Base-by-base conservation (phyloP, 106 monocot genomes). In the Triglochin maritima region DNA sequence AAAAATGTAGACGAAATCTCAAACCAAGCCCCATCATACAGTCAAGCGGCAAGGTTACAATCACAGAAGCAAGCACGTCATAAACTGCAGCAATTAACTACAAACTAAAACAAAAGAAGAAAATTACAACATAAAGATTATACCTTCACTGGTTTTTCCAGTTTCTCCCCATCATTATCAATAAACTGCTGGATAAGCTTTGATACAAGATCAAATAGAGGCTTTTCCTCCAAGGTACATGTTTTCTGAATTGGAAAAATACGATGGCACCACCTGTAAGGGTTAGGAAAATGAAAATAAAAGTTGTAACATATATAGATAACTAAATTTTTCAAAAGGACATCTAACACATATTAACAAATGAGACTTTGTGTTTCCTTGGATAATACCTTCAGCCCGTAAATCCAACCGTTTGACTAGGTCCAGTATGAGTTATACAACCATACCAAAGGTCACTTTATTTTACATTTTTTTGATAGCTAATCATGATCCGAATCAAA, bases 191-290 rank as follows among this genome's bases (percentile, higher is more conserved):
- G 50, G 14, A 84, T 67, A 71, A 99, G 83, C 50, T 92, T 92
- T 17, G 81, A 82, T 60, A 96, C 88, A 64, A 77, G 76, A 14
- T 58, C 47, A 8, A 78, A 49, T 43, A 96, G 78, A 17, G 85
- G 55, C 46, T 81, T 72, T 72, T 95, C 87, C 17, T 63, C 78
- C 70, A 95, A 74, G 58, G 73, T 56, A 72, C 98, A 99, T 50
- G 86, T 98, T 79, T 86, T 86, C 75, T 99, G 98, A 71, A 92
- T 84, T 47, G 98, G 92, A 82, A 99, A 89, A 63, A 92, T 79
- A 47, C 95, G 90, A 80, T 95, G 76, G 47, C 95, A 95, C 95
- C 95, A 95, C 44, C 95, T 95, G 85, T 60, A 77, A 3, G 78
- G 4, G 64, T 44, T 15, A 66, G 14, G 52, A 17, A 41, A 66